phyloP scores from a whole-genome alignment of 202 grass and related monocot species.

The Panicum hallii region DNA sequence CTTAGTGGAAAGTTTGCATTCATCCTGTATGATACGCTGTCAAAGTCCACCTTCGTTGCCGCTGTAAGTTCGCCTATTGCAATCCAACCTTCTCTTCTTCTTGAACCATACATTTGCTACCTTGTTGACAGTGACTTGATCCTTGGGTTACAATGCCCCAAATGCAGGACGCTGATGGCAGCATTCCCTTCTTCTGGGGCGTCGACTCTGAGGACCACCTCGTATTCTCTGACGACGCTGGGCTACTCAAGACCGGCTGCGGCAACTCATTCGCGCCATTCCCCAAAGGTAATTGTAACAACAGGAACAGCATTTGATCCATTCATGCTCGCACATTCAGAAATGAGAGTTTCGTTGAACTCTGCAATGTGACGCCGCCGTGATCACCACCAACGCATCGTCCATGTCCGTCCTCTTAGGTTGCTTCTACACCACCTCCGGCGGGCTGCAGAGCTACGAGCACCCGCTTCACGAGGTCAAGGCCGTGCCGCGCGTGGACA shows the following conservation, averaged over 20 bases:
- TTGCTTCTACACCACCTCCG: slow-evolving; percentile 98
- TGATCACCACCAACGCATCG: background rate
- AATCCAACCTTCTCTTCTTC: slow-evolving; percentile 10
- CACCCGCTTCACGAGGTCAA: slow-evolving; percentile 87
- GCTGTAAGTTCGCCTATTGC: slow-evolving; percentile 57
- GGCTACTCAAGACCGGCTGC: slow-evolving; percentile 70
- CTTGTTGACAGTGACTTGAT: background rate
- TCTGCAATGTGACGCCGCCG: background rate
- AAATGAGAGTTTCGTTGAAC: background rate
- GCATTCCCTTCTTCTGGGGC: slow-evolving; percentile 86
- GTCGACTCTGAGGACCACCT: slow-evolving; percentile 70
- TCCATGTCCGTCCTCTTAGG: slow-evolving; percentile 48
- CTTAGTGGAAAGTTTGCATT: slow-evolving; percentile 78
- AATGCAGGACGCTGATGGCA: slow-evolving; percentile 73
- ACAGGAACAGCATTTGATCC: background rate
- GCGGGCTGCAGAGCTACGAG: slow-evolving; percentile 93
- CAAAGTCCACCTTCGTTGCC: slow-evolving; percentile 76
- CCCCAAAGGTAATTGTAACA: slow-evolving; percentile 65
- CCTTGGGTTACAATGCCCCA: background rate
- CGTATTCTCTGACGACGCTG: slow-evolving; percentile 64
- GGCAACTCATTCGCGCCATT: slow-evolving; percentile 85
- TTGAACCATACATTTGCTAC: background rate
- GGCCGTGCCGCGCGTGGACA: slow-evolving; percentile 85
- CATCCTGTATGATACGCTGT: slow-evolving; percentile 74
- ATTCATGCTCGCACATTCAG: background rate